A percentile compares a stretch with the other conserved stretches of the same genome.
These are phyloP conservation scores for Entomortierella parvispora DNA, from an alignment of 192 early-diverging fungal genomes.

Conservation along the genomic window DNA sequence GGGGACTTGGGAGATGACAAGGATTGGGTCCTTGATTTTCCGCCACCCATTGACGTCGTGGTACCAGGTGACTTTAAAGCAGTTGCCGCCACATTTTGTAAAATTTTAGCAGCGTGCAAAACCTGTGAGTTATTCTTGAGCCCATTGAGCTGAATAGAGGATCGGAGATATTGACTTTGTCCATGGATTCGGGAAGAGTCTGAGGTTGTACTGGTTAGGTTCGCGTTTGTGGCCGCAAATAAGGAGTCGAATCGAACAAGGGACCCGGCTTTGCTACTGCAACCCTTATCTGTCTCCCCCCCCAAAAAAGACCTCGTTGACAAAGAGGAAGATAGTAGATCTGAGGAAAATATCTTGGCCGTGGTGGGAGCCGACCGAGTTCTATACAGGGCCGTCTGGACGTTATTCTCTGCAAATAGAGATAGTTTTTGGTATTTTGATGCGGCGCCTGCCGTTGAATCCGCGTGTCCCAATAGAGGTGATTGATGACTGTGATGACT, in stretches of 20 bases:
- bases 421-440: conserved; percentile 14
- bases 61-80: too few relatives aligned
- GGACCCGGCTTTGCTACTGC: too few relatives aligned
- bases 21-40: background rate
- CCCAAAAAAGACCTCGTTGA: too few relatives aligned
- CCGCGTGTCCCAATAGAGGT: too few relatives aligned
- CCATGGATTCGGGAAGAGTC: background rate
- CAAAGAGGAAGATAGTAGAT: background rate
- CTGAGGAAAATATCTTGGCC: background rate
- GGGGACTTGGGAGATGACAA: background rate
- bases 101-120: conserved; percentile 8
- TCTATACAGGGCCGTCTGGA: conserved; percentile 1
- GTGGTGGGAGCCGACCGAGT: conserved; percentile 25
- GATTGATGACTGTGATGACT: background rate
- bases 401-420: conserved; percentile 29
- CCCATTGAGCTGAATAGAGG: too few relatives aligned
- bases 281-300: too few relatives aligned
- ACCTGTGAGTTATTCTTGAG: background rate
- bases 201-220: background rate
- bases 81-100: conserved; percentile 5
- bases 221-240: too few relatives aligned
- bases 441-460: too few relatives aligned
- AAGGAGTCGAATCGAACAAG: too few relatives aligned
- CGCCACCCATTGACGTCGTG: too few relatives aligned
- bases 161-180: too few relatives aligned